A percentile compares a stretch with the other conserved stretches of the same genome.
Evolutionary conservation across 2,329 filamentous ascomycete species (phyloP).

Genomic region (Phialocephala sp.): DNA sequence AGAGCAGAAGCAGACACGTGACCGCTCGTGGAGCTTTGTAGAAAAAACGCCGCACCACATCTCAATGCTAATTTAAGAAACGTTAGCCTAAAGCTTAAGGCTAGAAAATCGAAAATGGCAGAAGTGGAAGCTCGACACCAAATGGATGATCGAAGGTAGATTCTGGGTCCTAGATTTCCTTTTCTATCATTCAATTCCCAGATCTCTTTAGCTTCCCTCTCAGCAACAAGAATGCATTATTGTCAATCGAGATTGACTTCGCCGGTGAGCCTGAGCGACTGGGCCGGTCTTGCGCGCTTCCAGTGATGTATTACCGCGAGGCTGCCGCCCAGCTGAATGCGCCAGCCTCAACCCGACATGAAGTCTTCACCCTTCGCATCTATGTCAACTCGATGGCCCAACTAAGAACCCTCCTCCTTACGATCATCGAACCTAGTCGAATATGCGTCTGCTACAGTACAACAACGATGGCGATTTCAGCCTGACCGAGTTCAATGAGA

Average conservation of each 20-base stretch:
- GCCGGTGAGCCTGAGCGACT: slow-evolving; percentile 8
- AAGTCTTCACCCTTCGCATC: slow-evolving; percentile 22
- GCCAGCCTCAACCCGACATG: slow-evolving; percentile 28
- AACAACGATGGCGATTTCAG: slow-evolving; percentile 23
- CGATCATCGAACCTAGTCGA: slow-evolving; percentile 21
- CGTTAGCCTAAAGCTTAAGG: no score
- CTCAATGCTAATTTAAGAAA: no score
- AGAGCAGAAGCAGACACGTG: no score
- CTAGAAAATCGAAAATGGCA: background rate
- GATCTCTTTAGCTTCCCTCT: no score
- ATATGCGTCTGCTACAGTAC: slow-evolving; percentile 10
- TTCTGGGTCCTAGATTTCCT: no score
- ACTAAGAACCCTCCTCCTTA: slow-evolving; percentile 19
- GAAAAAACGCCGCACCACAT: no score
- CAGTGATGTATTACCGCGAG: slow-evolving; percentile 28
- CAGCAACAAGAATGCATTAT: no score
- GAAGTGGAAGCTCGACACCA: slow-evolving; percentile 1
- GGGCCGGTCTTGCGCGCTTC: slow-evolving; percentile 28
- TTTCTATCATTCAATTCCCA: no score
- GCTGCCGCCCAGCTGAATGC: slow-evolving; percentile 30
- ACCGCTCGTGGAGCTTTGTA: no score
- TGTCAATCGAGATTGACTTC: no score
- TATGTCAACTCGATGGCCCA: slow-evolving; percentile 24
- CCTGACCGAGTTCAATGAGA: slow-evolving; percentile 26
- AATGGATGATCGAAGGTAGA: background rate